Base-by-base conservation (phyloP, 257 asterid species). In the Voacanga thouarsii region DNA sequence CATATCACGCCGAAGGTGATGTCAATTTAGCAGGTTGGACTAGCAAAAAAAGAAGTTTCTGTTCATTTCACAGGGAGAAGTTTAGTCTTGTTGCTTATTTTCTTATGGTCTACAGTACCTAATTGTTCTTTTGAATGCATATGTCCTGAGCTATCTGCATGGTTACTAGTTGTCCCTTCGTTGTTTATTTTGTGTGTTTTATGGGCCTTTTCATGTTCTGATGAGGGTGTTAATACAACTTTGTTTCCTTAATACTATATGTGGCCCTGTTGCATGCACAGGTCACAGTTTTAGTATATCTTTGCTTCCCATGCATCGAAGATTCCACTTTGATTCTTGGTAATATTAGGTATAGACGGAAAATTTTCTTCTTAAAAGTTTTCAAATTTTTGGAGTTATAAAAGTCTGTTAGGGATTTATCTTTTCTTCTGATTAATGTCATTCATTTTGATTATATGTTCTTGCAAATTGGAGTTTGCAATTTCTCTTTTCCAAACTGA, bases 401-500 rank as follows among this genome's bases (percentile, higher is more conserved):
- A 39, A 69, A 41, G 5, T 70, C 39, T 70, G 37, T 45, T 45
- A 14, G 5, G 11, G 47, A 6, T 8, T 69, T 37, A 7, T 53
- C 64, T 19, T 50, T 70, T 71, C 43, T 72, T 30, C 59, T 28
- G 2, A 8, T 49, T 30, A n/a, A 53, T 45, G 26, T 37, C 33
- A 23, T 56, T 67, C 71, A n/a, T 33, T 70, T 70, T 47, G 37
- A 30, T 33, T n/a, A 56, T 45, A 44, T 12, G 50, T 71, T 74
- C 74, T 30, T 23, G 2, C 28, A 16, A 65, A 11, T 28, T 45
- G 30, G 24, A 7, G 26, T 18, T 72, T 59, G 43, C 53, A 61
- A 44, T 80, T 43, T 10, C 19, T 43, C 50, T 65, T 44, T 49
- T 56, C 39, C 41, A 3, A 26, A 76, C 83, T 76, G 77, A 82